phyloP scores from a whole-genome alignment of 805 yeast species.

The Ogataea trehaloabstinens region DNA sequence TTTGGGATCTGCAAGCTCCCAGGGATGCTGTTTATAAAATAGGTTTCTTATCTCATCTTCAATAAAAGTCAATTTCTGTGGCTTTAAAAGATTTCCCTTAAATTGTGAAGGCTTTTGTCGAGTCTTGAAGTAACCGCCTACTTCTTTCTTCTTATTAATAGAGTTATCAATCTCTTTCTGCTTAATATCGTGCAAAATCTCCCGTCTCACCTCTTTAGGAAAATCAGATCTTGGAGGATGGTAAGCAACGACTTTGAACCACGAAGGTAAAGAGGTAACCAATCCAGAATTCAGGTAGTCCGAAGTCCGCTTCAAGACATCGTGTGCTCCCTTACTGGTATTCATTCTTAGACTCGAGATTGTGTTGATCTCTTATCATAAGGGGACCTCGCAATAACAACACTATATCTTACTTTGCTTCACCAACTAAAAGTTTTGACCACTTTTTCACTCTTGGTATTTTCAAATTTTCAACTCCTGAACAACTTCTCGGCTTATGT shows the following conservation, averaged over 20 bases:
- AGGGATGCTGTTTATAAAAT: constrained; percentile 92
- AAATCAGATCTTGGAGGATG: constrained; percentile 76
- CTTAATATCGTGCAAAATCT: constrained; percentile 24
- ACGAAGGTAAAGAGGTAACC: constrained; percentile 72
- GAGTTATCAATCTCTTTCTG: constrained; percentile 15
- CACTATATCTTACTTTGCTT: too few species aligned
- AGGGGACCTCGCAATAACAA: too few species aligned
- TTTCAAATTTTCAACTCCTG: too few species aligned
- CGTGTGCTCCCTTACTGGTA: constrained; percentile 72
- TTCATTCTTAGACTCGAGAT: too few species aligned
- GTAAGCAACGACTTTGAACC: constrained; percentile 83
- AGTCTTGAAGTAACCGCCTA: constrained; percentile 42
- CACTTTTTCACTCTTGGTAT: too few species aligned
- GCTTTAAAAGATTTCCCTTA: constrained; percentile 43
- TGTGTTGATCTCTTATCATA: too few species aligned
- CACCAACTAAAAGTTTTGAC: too few species aligned
- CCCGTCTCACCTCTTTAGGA: constrained; percentile 41
- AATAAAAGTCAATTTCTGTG: constrained; percentile 53
- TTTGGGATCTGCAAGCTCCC: constrained; percentile 95
- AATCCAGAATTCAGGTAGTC: constrained; percentile 69
- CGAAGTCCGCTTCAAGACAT: constrained; percentile 78
- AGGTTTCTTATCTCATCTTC: constrained; percentile 82
- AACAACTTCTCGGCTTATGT: too few species aligned
- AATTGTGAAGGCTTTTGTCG: constrained; percentile 39
- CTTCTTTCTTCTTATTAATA: constrained; percentile 9